Base-by-base conservation (phyloP, 345 rosid genomes). In the Murraya paniculata region DNA sequence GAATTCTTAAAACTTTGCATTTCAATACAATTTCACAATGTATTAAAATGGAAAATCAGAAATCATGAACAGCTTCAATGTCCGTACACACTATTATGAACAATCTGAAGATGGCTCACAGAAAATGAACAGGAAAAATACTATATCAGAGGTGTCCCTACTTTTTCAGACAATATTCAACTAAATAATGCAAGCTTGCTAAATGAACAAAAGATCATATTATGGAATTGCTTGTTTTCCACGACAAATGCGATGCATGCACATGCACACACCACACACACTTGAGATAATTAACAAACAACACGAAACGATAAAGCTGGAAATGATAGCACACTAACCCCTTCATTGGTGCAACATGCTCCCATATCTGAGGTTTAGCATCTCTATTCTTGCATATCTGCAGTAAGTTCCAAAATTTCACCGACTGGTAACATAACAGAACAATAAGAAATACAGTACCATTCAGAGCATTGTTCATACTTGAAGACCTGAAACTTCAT, bases 341-440 rank as follows among this genome's bases (percentile, higher is more conserved):
- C 86, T 95, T 89, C 55, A 95, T 21, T 14, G 97, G 93, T 7
- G 93, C 87, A 35, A 95, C 88, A 69, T 87, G 86, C 83, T 95
- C 98, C 98, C 98, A 95, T 61, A 81, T 82, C 77, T 83, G 95
- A 80, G 97, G 98, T 64, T 74, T 88, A 19, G 86, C 88, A 72
- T 88, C 87, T 83, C 83, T 90, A 83, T 95, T 94, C 85, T 86
- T 95, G 84, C 98, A 95, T 82, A 95, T 90, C 98, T 93, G 87
- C 72, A 73, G 76, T 22, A 50, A 70, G 74, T 57, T 6, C 19
- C 81, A 66, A 38, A 35, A 13, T 33, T 27, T 3, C 4, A 60
- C 21, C 48, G 50, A 58, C 27, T 25, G 1, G 16, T 28, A 41
- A 68, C 65, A 25, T 6, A 36, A 73, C 24, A n/a, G 50, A 45